Evolutionary conservation across 192 early-diverging fungal genomes (phyloP).

Genomic region (Backusella tuberculispora): DNA sequence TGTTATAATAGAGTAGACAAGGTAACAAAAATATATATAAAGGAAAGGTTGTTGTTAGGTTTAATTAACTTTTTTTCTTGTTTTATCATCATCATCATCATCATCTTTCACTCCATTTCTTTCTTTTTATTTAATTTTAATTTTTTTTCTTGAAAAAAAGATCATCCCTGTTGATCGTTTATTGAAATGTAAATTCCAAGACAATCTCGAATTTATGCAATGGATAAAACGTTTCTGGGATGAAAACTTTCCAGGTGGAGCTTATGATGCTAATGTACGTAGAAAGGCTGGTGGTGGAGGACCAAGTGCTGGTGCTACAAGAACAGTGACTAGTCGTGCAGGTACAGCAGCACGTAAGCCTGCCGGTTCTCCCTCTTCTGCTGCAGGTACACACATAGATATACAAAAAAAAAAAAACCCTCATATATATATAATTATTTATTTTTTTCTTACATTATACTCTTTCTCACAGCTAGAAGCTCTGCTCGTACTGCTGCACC

Average conservation of each 20-base stretch:
- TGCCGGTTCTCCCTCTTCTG: neutral
- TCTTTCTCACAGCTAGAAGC: constrained; percentile 23
- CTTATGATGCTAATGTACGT: constrained; percentile 82
- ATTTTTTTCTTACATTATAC: neutral
- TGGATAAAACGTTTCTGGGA: constrained; percentile 97
- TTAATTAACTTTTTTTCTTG: neutral
- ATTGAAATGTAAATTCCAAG: constrained; percentile 96
- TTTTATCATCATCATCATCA: neutral
- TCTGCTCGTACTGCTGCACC: constrained; percentile 26
- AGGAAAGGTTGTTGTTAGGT: neutral
- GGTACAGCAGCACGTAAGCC: constrained; percentile 25
- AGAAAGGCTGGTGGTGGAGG: constrained; percentile 46
- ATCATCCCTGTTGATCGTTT: constrained; percentile 87
- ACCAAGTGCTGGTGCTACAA: constrained; percentile 43
- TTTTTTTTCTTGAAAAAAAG: constrained; percentile 38
- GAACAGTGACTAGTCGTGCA: constrained; percentile 42
- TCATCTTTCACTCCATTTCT: neutral
- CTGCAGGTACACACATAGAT: constrained; percentile 8
- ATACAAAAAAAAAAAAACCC: neutral
- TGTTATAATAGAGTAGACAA: constrained; percentile 70
- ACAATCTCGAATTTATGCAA: constrained; percentile 98
- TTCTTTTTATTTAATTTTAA: neutral
- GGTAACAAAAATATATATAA: constrained; percentile 42
- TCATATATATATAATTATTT: neutral
- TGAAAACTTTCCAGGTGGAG: constrained; percentile 78